Base-by-base conservation (phyloP, 192 early-diverging fungal species). In the Coemansia sp. region DNA sequence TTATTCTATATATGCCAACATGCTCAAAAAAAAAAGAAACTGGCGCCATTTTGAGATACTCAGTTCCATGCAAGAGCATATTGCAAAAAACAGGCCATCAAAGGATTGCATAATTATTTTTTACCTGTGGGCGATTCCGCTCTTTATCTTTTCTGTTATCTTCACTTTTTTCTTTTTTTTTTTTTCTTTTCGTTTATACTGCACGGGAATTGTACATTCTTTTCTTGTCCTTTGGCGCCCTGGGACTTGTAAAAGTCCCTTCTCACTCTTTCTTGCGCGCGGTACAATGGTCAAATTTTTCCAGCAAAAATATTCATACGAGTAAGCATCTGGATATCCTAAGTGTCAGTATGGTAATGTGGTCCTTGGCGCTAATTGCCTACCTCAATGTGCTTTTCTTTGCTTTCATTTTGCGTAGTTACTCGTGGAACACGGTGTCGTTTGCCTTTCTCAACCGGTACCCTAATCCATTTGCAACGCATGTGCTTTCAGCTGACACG, bases 391-490 rank as follows among this genome's bases (percentile, higher is more conserved):
- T 43, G 42, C 3, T 11, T 43, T 43, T 8, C 55, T 22, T 16
- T 16, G 10, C 36, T 38, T 38, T 38, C 36, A 5, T n/a, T 54
- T 40, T 65, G 65, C 71, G 72, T 84, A 85, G 82, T 22, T 84
- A 91, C 70, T 87, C 90, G 44, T 96, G 94, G 94, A 85, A 87
- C 41, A 91, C 87, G 64, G 94, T 98, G 61, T 94, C 96, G 11
- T 88, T 87, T 65, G 96, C 96, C 22, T 93, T 98, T 66, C 96
- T 91, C 89, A 80, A 93, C 73, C 92, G 97, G 51, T 99, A 99
- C 85, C 98, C 98, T 54, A 99, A 99, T 78, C 98, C 98, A 29
- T 97, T 95, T 81, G 93, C 98, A 4, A 88, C 90, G 9, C 98
- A 99, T 83, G 98, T 99, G 18, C 80, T 98, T 52, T 83, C 94